Percentiles rank a stretch among this genome's conserved stretches.
These are phyloP conservation scores for Circinella umbellata DNA, from an alignment of 371 early-diverging fungal genomes.

Conservation along the genomic window DNA sequence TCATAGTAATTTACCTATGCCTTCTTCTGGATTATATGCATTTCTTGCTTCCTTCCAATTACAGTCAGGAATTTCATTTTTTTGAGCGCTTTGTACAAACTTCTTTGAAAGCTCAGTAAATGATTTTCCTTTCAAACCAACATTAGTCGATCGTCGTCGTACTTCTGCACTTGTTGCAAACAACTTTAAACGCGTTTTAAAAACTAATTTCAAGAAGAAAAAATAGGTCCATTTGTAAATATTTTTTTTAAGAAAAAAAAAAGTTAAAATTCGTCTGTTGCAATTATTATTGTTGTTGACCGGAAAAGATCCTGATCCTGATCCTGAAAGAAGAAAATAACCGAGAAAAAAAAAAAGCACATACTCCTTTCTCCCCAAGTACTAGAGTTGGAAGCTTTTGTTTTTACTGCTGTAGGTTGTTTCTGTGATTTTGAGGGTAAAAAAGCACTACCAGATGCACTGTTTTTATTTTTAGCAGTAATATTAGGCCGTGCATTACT, in stretches of 20 bases:
- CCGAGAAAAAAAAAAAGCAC: too few species aligned
- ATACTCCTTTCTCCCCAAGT: neutral
- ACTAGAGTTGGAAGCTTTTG: neutral
- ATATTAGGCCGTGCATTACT: neutral
- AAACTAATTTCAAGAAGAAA: neutral
- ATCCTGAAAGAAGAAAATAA: too few species aligned
- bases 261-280: neutral
- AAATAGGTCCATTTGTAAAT: too few species aligned
- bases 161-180: constrained; percentile 22
- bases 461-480: neutral
- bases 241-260: neutral
- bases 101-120: constrained; percentile 20
- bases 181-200: constrained; percentile 9
- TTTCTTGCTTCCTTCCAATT: neutral
- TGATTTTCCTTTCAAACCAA: constrained; percentile 32
- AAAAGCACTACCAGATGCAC: neutral
- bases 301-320: too few species aligned
- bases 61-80: constrained; percentile 1
- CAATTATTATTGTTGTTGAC: too few species aligned
- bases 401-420: neutral
- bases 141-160: constrained; percentile 24
- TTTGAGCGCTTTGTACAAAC: constrained; percentile 25
- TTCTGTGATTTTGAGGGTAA: neutral
- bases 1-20: neutral
- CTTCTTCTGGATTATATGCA: constrained; percentile 8